Evolutionary conservation across 1,284 basidiomycete species (phyloP), one percentile per base, ranked within the genome.

Genomic region (Neolentinus lepideus): DNA sequence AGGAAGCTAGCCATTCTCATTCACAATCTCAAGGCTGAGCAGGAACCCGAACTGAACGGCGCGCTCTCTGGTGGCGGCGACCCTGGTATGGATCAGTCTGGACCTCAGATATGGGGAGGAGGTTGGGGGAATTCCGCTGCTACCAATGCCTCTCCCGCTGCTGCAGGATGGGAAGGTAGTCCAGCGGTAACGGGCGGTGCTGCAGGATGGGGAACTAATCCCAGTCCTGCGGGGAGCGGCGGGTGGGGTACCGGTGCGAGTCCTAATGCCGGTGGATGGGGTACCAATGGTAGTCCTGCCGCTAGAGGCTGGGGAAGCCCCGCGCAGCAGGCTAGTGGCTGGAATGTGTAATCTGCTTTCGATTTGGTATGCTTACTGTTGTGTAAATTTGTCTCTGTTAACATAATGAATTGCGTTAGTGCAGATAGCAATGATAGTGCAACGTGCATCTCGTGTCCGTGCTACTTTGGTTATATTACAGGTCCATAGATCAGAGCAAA

Each of bases 1-100:
- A 84, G 82, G 52, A 93, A 93, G 67, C 76, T 95, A 35, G 92
- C 88, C 3, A 87, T 85, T 60, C 76, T 94, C 57, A 86, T 93
- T 54, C 75, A 90, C 48, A 85, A 83, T 14, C 76, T 91, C 16
- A 88, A 88, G 66, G 73, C 31, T 35, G 35, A 54, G 25, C 51
- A 29, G 4, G 80, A 78, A 54, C 77, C 80, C n/a, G 85, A 86
- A 54, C 66, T 77, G 51, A 82, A 83, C 59, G 56, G 56, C 8
- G 63, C 64, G 36, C 47, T 50, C 24, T 22, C 47, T 16, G 63
- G 60, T 33, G 61, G 58, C 45, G 62, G 58, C 33, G 63, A 58
- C 22, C 55, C 21, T 58, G 57, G n/a, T 52, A 60, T 43, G 54
- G 29, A 21, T 22, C 10, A 19, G 51, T 36, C 21, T 25, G 43